Conservation (phyloP, 805 yeast genomes). For the Brettanomyces anomalus region DNA sequence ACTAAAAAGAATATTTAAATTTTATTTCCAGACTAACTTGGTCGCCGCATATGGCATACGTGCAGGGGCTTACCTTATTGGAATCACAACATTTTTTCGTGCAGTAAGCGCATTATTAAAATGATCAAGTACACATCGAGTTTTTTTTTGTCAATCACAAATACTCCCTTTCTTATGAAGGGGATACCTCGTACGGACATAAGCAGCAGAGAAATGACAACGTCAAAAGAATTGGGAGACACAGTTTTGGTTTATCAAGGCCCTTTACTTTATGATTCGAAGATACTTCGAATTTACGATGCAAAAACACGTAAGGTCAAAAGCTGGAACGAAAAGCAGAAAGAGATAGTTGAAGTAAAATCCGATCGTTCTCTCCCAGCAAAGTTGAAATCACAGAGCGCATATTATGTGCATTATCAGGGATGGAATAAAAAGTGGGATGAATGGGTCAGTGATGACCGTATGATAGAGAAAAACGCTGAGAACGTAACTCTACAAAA, state of each 20-base stretch:
- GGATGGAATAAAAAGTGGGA: conserved; percentile 98
- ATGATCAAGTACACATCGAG: too few species aligned
- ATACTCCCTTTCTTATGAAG: too few species aligned
- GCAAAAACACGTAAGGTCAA: conserved; percentile 35
- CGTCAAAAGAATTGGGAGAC: conserved; percentile 2
- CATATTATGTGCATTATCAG: conserved; percentile 73
- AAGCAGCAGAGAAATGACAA: too few species aligned
- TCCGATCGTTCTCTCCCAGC: conserved; percentile 18
- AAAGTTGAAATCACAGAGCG: conserved; percentile 8
- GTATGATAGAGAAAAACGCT: conserved; percentile 60
- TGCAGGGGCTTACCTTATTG: too few species aligned
- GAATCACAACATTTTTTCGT: too few species aligned
- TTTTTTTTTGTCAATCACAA: too few species aligned
- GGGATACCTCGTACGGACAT: too few species aligned
- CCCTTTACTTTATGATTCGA: conserved; percentile 83
- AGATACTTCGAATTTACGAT: conserved; percentile 55
- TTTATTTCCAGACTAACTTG: too few species aligned
- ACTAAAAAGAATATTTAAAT: too few species aligned
- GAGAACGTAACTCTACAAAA: conserved; percentile 61
- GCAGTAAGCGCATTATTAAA: too few species aligned
- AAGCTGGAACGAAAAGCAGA: conserved; percentile 20
- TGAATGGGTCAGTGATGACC: conserved; percentile 76
- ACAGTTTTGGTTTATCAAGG: conserved; percentile 81
- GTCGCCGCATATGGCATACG: too few species aligned
- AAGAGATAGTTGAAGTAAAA: conserved; percentile 27